Evolutionary conservation across 2,329 filamentous ascomycete genomes (phyloP).

Genomic region (Trichocomaceae sp.): DNA sequence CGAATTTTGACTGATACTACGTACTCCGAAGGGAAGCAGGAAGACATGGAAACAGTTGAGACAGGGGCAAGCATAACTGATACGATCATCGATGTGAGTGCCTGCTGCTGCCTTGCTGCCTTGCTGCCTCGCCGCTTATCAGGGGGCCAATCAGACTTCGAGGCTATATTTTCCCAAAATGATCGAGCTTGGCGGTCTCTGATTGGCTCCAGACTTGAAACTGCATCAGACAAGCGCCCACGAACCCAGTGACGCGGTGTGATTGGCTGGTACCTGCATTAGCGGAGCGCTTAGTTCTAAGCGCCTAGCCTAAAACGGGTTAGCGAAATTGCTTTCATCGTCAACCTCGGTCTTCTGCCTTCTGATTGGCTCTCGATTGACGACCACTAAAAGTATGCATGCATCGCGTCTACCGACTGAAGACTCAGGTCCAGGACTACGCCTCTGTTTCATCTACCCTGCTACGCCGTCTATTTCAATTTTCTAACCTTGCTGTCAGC

Average conservation of each 20-base stretch:
- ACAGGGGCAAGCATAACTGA: neutral
- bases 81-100: no score
- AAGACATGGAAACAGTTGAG: neutral
- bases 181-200: neutral
- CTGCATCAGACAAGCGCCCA: slow-evolving; percentile 8
- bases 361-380: neutral
- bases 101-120: no score
- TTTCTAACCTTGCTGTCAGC: no score
- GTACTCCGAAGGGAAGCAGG: no score
- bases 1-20: no score
- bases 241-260: neutral
- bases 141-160: neutral
- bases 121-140: no score
- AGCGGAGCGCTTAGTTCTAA: slow-evolving; percentile 9
- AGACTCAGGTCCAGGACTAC: neutral
- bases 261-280: slow-evolving; percentile 10
- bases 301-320: slow-evolving; percentile 1
- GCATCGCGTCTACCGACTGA: neutral
- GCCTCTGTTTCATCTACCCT: slow-evolving; percentile 6
- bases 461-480: neutral
- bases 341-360: neutral
- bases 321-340: slow-evolving; percentile 6
- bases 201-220: neutral
- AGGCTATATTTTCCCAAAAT: neutral
- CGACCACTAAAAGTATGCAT: neutral